Evolutionary conservation across 2,329 filamentous ascomycete species (phyloP), one percentile per base, ranked within the genome.

Genomic region (Apiospora koreana): DNA sequence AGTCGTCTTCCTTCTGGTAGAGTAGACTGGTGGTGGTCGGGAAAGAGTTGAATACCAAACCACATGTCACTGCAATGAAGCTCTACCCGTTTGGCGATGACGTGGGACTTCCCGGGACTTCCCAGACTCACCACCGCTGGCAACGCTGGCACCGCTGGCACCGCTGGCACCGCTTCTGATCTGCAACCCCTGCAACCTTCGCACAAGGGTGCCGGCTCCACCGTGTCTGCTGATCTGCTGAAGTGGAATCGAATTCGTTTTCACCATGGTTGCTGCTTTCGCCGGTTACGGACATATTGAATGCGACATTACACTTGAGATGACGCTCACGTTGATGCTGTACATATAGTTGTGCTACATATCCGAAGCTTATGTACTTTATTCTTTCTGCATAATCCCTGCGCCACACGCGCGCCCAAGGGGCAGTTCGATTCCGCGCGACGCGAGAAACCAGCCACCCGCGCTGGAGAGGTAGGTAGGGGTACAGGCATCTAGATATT

Each of bases 101-200:
- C 66, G 66, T 68, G 43, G 43, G 66, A 45, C 16, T 23, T 43
- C 41, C 41, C 14, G 41, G 14, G 41, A 43, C 41, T 43, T n/a
- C n/a, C n/a, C n/a, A n/a, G n/a, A n/a, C n/a, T n/a, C n/a, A n/a
- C n/a, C 35, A 8, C 35, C 8, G 3, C 35, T 35, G 35, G 3
- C 41, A 28, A 25, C 66, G n/a, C n/a, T n/a, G n/a, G n/a, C 35
- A 8, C 35, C 8, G 3, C 35, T 35, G 35, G 3, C 41, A 28
- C 41, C 66, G n/a, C n/a, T n/a, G n/a, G n/a, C n/a, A 68, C 43
- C 45, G 46, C 58, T 58, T 28, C 54, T 62, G 54, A 62, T 62
- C 54, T 38, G 54, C 54, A 62, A 62, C 54, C 54, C 54, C 69
- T 72, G 71, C 65, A 68, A 48, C 66, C 65, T 38, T 10, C 21